Evolutionary conservation across 2,329 filamentous ascomycete genomes (phyloP).

Genomic region (Stagonosporopsis vannaccii): DNA sequence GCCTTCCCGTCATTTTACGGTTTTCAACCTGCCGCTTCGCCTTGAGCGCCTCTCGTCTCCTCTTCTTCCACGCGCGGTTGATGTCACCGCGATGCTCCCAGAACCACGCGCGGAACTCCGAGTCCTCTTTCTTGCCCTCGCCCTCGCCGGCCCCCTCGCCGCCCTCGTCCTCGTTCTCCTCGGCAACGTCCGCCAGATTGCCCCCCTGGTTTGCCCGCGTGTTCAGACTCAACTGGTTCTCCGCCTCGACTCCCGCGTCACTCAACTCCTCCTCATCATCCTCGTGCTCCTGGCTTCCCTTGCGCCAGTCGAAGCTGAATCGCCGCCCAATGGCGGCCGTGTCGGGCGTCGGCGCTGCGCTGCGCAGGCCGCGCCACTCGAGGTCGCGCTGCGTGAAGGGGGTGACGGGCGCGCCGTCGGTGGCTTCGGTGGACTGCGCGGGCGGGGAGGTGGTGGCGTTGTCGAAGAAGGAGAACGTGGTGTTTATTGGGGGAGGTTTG

Average conservation of each 20-base stretch:
- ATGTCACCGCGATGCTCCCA: slow-evolving; percentile 60
- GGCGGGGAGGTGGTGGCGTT: slow-evolving; percentile 49
- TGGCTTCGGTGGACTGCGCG: slow-evolving; percentile 18
- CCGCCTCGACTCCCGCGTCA: slow-evolving; percentile 36
- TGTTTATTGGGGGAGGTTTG: slow-evolving; percentile 55
- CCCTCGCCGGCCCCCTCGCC: slow-evolving; percentile 23
- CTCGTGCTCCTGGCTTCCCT: slow-evolving; percentile 53
- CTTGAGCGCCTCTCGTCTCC: slow-evolving; percentile 66
- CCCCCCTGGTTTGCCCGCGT: slow-evolving; percentile 21
- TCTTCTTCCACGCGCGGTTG: slow-evolving; percentile 61
- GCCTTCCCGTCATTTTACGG: slow-evolving; percentile 51
- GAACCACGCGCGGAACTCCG: slow-evolving; percentile 69
- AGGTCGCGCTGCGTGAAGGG: slow-evolving; percentile 83
- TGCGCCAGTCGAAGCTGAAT: slow-evolving; percentile 61
- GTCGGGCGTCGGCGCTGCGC: slow-evolving; percentile 92
- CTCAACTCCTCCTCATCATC: slow-evolving; percentile 11
- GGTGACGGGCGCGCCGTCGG: slow-evolving; percentile 70
- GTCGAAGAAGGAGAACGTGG: slow-evolving; percentile 80
- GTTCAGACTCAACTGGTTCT: slow-evolving; percentile 38
- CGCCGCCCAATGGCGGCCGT: slow-evolving; percentile 77
- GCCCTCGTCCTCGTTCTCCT: slow-evolving; percentile 37
- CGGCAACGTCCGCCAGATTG: slow-evolving; percentile 26
- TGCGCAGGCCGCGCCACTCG: slow-evolving; percentile 76
- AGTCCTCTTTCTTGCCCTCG: slow-evolving; percentile 54
- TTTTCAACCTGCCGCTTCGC: slow-evolving; percentile 67